Evolutionary conservation across 306 rosid genomes (phyloP), one percentile per base, ranked within the genome.

Genomic region (Crataegus laevigata): DNA sequence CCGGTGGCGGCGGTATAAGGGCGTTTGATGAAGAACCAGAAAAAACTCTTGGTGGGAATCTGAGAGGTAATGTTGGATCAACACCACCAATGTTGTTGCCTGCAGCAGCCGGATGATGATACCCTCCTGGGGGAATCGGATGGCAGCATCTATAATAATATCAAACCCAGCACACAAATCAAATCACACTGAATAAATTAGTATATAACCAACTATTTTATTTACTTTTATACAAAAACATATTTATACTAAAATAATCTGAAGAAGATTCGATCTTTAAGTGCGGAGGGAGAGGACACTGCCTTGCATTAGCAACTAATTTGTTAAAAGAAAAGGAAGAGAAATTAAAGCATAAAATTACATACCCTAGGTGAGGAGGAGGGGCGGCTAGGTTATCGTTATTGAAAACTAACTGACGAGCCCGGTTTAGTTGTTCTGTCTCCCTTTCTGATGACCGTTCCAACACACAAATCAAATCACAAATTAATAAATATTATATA

Each of bases 361-460:
- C 51, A 30, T 87, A 92, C 98, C 98, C 93, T 79, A 91, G 79
- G 76, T 87, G 99, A 75, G 94, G 78, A 29, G 90, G 40, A n/a
- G 83, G 98, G 66, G 90, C 72, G 73, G 89, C 81, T 65, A 89
- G 60, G 85, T 17, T 90, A 86, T 91, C 96, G 82, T 79, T 94
- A 52, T 87, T 85, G 88, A 90, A 94, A 80, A 94, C 96, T 22
- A 94, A 86, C 80, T 90, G 96, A 77, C 99, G 97, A 84, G 99
- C 99, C 63, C 89, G 88, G 84, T 94, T 92, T 69, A 94, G 92
- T 54, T 94, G 92, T 80, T 94, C 99, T n/a, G 97, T 94, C 92
- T 94, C 97, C 83, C 97, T 88, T 82, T 94, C 99, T 94, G 92
- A 82, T 61, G 74, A 75, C 30, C 66, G 28, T 61, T 19, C 75